Conservation (phyloP, 306 rosid genomes). For the Vigna reflexopilosa region DNA sequence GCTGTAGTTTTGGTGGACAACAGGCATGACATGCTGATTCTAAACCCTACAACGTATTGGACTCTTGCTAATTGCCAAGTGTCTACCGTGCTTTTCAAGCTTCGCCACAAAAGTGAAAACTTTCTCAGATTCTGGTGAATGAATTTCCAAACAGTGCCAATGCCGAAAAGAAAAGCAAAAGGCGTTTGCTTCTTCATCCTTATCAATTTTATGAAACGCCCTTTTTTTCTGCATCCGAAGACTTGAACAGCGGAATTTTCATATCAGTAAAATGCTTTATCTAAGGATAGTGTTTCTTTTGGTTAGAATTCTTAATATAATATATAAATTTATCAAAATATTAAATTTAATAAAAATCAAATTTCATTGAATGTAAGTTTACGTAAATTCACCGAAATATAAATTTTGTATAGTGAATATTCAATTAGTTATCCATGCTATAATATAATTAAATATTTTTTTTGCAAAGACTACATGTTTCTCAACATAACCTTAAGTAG, state of each 20-base stretch:
- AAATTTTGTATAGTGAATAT: background rate
- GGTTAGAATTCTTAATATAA: background rate
- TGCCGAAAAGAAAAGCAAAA: slow-evolving; percentile 1
- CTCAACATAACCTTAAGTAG: too few species aligned
- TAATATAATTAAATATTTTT: background rate
- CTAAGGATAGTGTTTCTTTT: background rate
- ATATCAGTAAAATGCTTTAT: background rate
- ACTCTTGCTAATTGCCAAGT: background rate
- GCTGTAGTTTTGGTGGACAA: slow-evolving; percentile 34
- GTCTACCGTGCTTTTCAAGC: slow-evolving; percentile 1
- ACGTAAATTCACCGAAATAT: background rate
- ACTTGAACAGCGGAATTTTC: background rate
- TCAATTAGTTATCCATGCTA: background rate
- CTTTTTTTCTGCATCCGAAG: background rate
- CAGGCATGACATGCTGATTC: background rate
- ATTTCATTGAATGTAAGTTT: background rate
- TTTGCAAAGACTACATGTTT: too few species aligned
- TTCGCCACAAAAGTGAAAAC: slow-evolving; percentile 1
- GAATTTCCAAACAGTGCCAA: slow-evolving; percentile 3
- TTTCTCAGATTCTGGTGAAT: background rate
- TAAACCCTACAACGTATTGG: background rate
- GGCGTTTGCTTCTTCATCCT: background rate
- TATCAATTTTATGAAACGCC: background rate
- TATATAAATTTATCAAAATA: background rate
- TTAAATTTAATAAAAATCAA: background rate